Conservation (phyloP, 2,329 filamentous ascomycete species). For the Canariomyces notabilis region DNA sequence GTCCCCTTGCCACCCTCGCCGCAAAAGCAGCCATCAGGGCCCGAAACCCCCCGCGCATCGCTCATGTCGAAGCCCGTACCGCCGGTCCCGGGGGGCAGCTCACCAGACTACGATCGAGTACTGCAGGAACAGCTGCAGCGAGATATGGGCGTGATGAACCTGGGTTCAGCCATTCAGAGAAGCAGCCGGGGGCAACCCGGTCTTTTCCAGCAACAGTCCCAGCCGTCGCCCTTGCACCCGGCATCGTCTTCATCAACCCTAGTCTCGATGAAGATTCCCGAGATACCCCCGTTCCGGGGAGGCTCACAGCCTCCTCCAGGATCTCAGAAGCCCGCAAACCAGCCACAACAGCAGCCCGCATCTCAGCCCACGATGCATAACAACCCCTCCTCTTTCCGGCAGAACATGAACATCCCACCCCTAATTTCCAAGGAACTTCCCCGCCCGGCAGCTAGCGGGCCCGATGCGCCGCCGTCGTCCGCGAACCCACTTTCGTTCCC, state of each 20-base stretch:
- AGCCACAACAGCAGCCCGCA: constrained; percentile 10
- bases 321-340: constrained; percentile 18
- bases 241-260: constrained; percentile 35
- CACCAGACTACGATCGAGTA: constrained; percentile 56
- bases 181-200: neutral
- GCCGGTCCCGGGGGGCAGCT: constrained; percentile 43
- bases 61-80: constrained; percentile 42
- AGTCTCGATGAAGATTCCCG: constrained; percentile 42
- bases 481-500: constrained; percentile 46
- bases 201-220: constrained; percentile 29
- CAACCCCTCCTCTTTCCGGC: constrained; percentile 25
- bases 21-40: constrained; percentile 38
- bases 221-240: constrained; percentile 32
- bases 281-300: constrained; percentile 53
- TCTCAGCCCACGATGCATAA: constrained; percentile 11
- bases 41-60: constrained; percentile 44
- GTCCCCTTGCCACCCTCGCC: constrained; percentile 58
- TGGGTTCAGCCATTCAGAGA: constrained; percentile 36
- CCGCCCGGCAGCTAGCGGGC: constrained; percentile 4
- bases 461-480: constrained; percentile 22
- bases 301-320: constrained; percentile 23
- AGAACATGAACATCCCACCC: constrained; percentile 14
- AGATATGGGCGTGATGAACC: constrained; percentile 54
- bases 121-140: constrained; percentile 59
- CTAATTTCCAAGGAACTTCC: constrained; percentile 22